These are phyloP conservation scores for Phytophthora multivora DNA, from an alignment of 352 stramenopile species.

Conservation along the genomic window DNA sequence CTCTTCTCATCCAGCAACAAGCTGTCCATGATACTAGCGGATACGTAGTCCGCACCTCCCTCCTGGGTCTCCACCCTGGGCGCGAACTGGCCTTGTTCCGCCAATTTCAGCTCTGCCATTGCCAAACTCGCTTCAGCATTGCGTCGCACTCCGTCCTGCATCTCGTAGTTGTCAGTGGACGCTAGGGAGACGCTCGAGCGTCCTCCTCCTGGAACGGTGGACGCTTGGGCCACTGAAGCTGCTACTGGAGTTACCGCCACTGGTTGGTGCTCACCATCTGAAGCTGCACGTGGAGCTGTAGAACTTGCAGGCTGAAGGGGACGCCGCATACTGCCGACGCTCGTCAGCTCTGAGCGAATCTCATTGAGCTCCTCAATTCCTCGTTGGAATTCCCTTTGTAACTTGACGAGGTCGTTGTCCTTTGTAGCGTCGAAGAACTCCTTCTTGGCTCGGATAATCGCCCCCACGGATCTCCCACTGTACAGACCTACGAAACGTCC, in stretches of 20 bases:
- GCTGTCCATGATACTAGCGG: conserved; percentile 80
- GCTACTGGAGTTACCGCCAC: neutral
- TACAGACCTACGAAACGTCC: conserved; percentile 64
- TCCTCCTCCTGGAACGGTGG: conserved; percentile 2
- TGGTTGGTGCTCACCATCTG: conserved; percentile 12
- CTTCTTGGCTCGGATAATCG: conserved; percentile 78
- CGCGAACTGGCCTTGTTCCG: conserved; percentile 53
- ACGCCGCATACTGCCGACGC: conserved; percentile 64
- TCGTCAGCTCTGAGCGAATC: conserved; percentile 78
- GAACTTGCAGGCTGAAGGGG: conserved; percentile 50
- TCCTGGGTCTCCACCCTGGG: conserved; percentile 68
- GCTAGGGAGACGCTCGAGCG: conserved; percentile 51
- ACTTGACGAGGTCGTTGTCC: conserved; percentile 79
- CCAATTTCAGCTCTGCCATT: conserved; percentile 68
- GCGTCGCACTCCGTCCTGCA: conserved; percentile 24
- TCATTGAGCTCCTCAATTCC: conserved; percentile 83
- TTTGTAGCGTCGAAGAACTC: conserved; percentile 86
- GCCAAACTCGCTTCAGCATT: conserved; percentile 61
- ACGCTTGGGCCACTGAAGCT: neutral
- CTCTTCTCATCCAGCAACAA: conserved; percentile 56
- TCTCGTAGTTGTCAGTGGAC: conserved; percentile 31
- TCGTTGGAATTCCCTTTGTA: conserved; percentile 79
- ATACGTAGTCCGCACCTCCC: conserved; percentile 82
- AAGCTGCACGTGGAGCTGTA: neutral
- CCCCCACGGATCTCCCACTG: conserved; percentile 64